Conservation (phyloP, 2,329 filamentous ascomycete genomes). For the Macrophomina pseudophaseolina region DNA sequence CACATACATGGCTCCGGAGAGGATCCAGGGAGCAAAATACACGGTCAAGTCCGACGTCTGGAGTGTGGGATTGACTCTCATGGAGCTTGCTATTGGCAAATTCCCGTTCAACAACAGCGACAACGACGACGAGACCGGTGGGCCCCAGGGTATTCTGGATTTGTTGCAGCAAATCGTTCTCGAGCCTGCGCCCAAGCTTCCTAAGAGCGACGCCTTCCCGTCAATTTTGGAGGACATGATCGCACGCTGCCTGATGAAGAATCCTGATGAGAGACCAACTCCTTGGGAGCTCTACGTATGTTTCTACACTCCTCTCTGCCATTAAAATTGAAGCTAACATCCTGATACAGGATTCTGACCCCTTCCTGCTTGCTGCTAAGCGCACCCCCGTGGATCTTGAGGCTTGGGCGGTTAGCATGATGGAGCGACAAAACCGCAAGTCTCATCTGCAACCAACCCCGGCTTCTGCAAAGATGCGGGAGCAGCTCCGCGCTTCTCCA, state of each 20-base stretch:
- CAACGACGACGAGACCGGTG: conserved; percentile 68
- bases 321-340: conserved; percentile 30
- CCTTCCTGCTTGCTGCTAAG: conserved; percentile 95
- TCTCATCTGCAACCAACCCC: conserved; percentile 85
- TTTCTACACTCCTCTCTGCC: conserved; percentile 26
- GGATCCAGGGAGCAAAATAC: conserved; percentile 96
- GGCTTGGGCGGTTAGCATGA: conserved; percentile 91
- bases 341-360: conserved; percentile 75
- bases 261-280: conserved; percentile 85
- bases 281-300: conserved; percentile 91
- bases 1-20: conserved; percentile 98
- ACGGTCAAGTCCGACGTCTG: conserved; percentile 98
- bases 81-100: conserved; percentile 97
- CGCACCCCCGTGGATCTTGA: conserved; percentile 91
- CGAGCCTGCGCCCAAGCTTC: conserved; percentile 89
- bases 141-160: conserved; percentile 92
- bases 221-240: conserved; percentile 96
- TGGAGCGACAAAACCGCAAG: conserved; percentile 94
- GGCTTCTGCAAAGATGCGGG: conserved; percentile 64
- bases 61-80: conserved; percentile 93
- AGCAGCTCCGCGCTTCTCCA: conserved; percentile 41
- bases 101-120: conserved; percentile 93
- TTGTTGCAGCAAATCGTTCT: conserved; percentile 96
- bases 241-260: conserved; percentile 91
- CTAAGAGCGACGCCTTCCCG: conserved; percentile 97